Base-by-base conservation (phyloP, 2,329 filamentous ascomycete genomes). In the Metarhizium album region DNA sequence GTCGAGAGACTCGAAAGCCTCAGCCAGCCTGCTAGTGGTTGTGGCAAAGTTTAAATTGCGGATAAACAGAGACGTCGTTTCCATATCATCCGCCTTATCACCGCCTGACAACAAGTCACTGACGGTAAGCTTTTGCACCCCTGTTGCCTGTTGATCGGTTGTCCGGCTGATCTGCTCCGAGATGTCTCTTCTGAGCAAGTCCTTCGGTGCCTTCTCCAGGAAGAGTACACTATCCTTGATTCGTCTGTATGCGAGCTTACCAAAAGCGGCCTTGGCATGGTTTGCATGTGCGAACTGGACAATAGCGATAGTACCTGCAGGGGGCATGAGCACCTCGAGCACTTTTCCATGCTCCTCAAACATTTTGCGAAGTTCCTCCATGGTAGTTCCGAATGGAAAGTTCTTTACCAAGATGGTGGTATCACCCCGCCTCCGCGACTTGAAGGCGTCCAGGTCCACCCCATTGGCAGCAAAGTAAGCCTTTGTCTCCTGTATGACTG, bases 401-500 rank as follows among this genome's bases (percentile, higher is more conserved):
- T 97, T 97, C 72, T 98, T 98, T 45, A 97, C 86, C 48, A 98
- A 71, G 46, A 98, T 90, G 42, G 86, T 82, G 20, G 82, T 86
- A 64, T 96, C 90, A 54, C 91, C 91, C 62, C 90, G 84, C 64
- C 88, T 82, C 54, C 83, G 82, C 50, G 80, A 83, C 67, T 91
- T 93, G 73, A 98, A 97, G 11, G 90, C 86, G 56, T 96, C 84
- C 45, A 98, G 75, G 67, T 97, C 89, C 22, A 97, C 87, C 35
- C 91, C 91, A 57, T 96, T 88, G 43, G 84, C 79, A 49, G 79
- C 75, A 63, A 98, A 95, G 69, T 94, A 98, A 9, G 85, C 76
- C 68, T 96, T 97, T 2, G 90, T 95, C 67, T 97, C 93, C 70
- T 95, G 89, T 52, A 98, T 97, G 58, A 95, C 81, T 55, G 93